Evolutionary conservation across 352 stramenopile species (phyloP).

Genomic region (Phytophthora rubi): DNA sequence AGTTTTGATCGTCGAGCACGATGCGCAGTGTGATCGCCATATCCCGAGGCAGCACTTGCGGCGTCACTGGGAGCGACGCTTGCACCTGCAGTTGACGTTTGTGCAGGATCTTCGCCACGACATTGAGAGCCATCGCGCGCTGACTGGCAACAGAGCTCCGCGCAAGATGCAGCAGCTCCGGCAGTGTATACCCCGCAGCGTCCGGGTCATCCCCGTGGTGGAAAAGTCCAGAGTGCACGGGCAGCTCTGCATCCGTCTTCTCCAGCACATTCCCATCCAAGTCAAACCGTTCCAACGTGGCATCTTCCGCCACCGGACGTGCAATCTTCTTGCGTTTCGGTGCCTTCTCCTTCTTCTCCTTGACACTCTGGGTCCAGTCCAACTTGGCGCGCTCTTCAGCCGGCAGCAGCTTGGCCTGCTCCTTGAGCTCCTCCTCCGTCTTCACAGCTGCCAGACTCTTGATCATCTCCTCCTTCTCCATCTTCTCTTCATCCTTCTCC

Average conservation of each 20-base stretch:
- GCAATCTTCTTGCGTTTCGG: slow-evolving; percentile 14
- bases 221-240: slow-evolving; percentile 73
- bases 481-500: slow-evolving; percentile 2
- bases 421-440: slow-evolving; percentile 69
- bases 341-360: slow-evolving; percentile 16
- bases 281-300: slow-evolving; percentile 74
- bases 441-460: slow-evolving; percentile 61
- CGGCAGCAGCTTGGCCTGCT: slow-evolving; percentile 51
- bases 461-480: slow-evolving; percentile 31
- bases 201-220: slow-evolving; percentile 83
- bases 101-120: slow-evolving; percentile 68
- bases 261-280: slow-evolving; percentile 56
- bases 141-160: slow-evolving; percentile 78
- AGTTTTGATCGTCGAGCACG: slow-evolving; percentile 71
- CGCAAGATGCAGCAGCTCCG: slow-evolving; percentile 74
- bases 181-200: slow-evolving; percentile 72
- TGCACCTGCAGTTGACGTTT: slow-evolving; percentile 41
- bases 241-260: slow-evolving; percentile 25
- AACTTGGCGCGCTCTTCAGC: slow-evolving; percentile 79
- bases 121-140: slow-evolving; percentile 64
- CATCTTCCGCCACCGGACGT: slow-evolving; percentile 20
- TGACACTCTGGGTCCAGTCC: slow-evolving; percentile 66
- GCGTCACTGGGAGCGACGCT: slow-evolving; percentile 18
- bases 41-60: slow-evolving; percentile 50
- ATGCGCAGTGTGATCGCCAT: slow-evolving; percentile 60